Percentiles rank a stretch among this genome's conserved stretches.
Evolutionary conservation across 306 rosid species (phyloP).

Genomic region (Vigna radiata): DNA sequence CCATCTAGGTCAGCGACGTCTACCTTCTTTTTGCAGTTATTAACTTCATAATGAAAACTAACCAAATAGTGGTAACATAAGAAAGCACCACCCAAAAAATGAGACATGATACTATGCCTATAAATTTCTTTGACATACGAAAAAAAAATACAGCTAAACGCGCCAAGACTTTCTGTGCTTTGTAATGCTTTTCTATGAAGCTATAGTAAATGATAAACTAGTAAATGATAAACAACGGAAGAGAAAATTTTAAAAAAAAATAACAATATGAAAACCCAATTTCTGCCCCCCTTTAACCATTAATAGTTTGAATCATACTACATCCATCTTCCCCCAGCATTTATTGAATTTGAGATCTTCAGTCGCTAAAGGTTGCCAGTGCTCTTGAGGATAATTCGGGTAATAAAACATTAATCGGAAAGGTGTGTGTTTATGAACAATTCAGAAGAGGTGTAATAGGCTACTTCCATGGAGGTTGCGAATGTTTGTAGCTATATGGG

Average conservation of each 20-base stretch:
- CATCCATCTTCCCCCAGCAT: constrained; percentile 34
- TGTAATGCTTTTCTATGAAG: constrained; percentile 34
- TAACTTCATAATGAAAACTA: constrained; percentile 18
- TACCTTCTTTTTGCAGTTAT: constrained; percentile 21
- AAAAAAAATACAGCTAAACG: constrained; percentile 40
- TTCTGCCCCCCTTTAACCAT: background rate
- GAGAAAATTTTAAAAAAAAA: background rate
- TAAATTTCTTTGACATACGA: constrained; percentile 38
- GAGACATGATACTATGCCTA: constrained; percentile 36
- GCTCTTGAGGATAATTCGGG: constrained; percentile 28
- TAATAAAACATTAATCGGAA: constrained; percentile 31
- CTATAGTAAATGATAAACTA: constrained; percentile 17
- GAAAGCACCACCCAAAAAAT: background rate
- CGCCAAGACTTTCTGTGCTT: constrained; percentile 36
- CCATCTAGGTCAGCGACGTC: background rate
- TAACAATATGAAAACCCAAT: constrained; percentile 4
- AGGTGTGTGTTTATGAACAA: constrained; percentile 37
- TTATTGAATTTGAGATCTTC: constrained; percentile 42
- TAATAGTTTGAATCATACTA: constrained; percentile 42
- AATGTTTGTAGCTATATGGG: constrained; percentile 63
- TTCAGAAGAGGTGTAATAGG: constrained; percentile 29
- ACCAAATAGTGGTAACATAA: background rate
- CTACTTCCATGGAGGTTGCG: constrained; percentile 48
- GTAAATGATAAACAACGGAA: background rate
- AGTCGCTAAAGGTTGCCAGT: constrained; percentile 37